A percentile compares a stretch with the other conserved stretches of the same genome.
Conservation (phyloP, 2,329 filamentous ascomycete species). For the Penicillium sp. region DNA sequence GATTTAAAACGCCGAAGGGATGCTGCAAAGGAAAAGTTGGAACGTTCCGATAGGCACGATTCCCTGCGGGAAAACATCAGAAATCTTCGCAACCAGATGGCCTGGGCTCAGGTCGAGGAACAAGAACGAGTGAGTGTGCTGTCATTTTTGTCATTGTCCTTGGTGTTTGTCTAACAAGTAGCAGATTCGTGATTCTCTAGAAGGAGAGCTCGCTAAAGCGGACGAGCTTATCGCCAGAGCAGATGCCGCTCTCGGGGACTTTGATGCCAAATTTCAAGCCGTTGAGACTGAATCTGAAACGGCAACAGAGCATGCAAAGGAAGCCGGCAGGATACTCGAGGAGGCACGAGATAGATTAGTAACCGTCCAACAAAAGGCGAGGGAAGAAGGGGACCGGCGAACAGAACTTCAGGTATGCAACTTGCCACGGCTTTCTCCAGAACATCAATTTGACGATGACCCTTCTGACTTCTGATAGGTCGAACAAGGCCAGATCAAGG, state of each 20-base stretch:
- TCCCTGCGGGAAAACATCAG: constrained; percentile 62
- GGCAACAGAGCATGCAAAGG: constrained; percentile 45
- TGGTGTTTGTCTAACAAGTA: constrained; percentile 9
- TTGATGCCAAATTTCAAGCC: constrained; percentile 50
- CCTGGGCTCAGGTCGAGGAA: constrained; percentile 85
- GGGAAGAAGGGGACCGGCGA: constrained; percentile 19
- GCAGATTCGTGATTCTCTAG: constrained; percentile 38
- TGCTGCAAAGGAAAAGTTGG: constrained; percentile 64
- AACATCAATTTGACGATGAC: background rate
- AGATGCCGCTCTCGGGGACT: constrained; percentile 43
- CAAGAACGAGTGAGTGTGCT: constrained; percentile 58
- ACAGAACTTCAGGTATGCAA: background rate
- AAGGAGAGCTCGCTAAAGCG: constrained; percentile 34
- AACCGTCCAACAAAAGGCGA: constrained; percentile 46
- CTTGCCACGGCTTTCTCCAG: background rate
- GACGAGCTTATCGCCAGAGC: constrained; percentile 52
- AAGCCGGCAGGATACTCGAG: constrained; percentile 46
- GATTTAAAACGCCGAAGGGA: constrained; percentile 59
- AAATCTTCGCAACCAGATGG: constrained; percentile 65
- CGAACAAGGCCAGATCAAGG: constrained; percentile 66
- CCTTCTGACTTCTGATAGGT: constrained; percentile 45
- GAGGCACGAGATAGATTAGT: constrained; percentile 44
- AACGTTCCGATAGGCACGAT: constrained; percentile 66
- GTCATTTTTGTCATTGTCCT: background rate
- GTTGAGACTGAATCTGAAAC: constrained; percentile 39